A percentile compares a stretch with the other conserved stretches of the same genome.
These are phyloP conservation scores for Apiospora malaysiana DNA, from an alignment of 2,329 filamentous ascomycete species.

Conservation along the genomic window DNA sequence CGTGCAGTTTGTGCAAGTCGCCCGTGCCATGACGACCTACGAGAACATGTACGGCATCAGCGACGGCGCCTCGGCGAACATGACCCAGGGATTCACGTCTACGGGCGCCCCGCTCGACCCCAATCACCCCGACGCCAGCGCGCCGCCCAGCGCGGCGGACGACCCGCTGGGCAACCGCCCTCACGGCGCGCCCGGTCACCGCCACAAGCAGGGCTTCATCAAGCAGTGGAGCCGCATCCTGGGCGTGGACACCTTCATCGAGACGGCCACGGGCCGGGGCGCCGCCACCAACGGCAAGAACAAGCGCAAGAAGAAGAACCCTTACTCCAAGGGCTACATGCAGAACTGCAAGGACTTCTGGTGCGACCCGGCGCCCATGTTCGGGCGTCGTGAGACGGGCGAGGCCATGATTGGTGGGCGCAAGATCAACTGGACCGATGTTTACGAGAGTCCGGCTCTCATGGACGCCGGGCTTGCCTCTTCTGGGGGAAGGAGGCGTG, in stretches of 20 bases:
- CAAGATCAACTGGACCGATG: conserved; percentile 81
- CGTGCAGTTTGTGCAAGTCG: conserved; percentile 92
- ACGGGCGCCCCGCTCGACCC: conserved; percentile 75
- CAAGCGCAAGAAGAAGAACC: conserved; percentile 69
- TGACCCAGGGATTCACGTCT: conserved; percentile 79
- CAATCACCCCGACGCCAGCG: conserved; percentile 65
- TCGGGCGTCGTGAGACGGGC: conserved; percentile 76
- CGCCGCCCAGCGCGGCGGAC: conserved; percentile 48
- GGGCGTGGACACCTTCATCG: conserved; percentile 91
- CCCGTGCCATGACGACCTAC: conserved; percentile 91
- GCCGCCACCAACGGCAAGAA: conserved; percentile 59
- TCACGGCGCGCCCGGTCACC: conserved; percentile 51
- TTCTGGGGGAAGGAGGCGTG: conserved; percentile 51
- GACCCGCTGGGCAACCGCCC: conserved; percentile 46
- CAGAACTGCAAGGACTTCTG: conserved; percentile 96
- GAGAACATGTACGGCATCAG: conserved; percentile 91
- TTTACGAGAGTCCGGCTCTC: conserved; percentile 84
- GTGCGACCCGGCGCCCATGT: conserved; percentile 86
- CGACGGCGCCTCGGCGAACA: conserved; percentile 56
- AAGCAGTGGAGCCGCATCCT: conserved; percentile 83
- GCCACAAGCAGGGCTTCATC: conserved; percentile 69
- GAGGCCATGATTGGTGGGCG: conserved; percentile 78
- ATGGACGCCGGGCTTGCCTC: conserved; percentile 57
- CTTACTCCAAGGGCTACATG: conserved; percentile 82
- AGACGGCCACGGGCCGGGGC: conserved; percentile 84